Conservation (phyloP, 139 green algal genomes). For the Micractinium conductrix region DNA sequence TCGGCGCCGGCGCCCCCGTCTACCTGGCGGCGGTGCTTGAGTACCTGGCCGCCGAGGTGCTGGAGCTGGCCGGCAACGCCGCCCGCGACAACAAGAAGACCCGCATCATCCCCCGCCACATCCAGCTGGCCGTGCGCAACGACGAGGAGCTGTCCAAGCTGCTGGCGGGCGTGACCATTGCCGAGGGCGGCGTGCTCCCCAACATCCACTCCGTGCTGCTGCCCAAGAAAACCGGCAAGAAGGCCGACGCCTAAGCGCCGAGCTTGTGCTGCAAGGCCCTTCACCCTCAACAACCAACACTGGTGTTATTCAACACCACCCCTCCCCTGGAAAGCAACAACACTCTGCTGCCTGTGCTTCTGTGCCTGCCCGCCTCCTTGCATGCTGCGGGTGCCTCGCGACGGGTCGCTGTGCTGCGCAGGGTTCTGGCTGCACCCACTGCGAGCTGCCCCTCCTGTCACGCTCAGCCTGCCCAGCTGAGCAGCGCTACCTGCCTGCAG, state of each 20-base stretch:
- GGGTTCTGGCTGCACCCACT: no score
- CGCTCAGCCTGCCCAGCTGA: no score
- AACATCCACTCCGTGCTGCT: conserved; percentile 91
- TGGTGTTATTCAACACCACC: no score
- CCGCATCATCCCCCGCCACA: conserved; percentile 87
- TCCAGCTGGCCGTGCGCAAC: conserved; percentile 93
- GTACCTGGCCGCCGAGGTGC: conserved; percentile 76
- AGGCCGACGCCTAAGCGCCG: conserved; percentile 47
- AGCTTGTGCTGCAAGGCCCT: no score
- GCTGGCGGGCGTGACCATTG: conserved; percentile 82
- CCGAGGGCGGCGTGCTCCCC: conserved; percentile 85
- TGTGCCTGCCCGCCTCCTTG: no score
- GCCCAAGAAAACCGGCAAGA: conserved; percentile 88
- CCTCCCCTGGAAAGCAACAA: no score
- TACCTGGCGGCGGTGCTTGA: conserved; percentile 63
- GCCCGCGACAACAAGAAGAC: conserved; percentile 96
- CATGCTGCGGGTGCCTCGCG: no score
- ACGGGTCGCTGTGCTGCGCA: no score
- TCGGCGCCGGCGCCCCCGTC: conserved; percentile 34
- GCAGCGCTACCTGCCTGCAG: no score
- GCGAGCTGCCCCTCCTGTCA: no score
- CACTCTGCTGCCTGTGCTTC: no score
- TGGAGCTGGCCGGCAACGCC: conserved; percentile 62
- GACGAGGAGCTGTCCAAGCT: conserved; percentile 97
- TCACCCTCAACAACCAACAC: no score